phyloP scores from a whole-genome alignment of 78 protist species.

The Chrysochromulina tobinii region DNA sequence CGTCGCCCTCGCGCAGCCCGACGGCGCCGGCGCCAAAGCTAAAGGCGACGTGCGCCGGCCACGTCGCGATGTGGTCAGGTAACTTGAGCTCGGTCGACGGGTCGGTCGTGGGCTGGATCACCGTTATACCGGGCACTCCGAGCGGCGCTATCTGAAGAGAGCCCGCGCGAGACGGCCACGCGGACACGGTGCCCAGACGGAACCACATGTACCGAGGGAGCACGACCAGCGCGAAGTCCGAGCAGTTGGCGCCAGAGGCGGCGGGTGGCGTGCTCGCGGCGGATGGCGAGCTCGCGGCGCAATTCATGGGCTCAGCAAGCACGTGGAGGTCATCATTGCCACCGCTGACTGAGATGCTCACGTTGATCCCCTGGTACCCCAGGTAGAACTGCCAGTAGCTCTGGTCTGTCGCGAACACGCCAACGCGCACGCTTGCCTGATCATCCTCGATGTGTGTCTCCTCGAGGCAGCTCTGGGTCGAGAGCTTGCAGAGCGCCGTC shows the following conservation, averaged over 20 bases:
- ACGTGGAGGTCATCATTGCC: neutral
- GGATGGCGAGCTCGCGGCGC: too few species aligned
- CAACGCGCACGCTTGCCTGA: neutral
- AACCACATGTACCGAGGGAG: neutral
- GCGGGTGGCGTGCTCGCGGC: too few species aligned
- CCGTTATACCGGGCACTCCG: too few species aligned
- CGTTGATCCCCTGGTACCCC: neutral
- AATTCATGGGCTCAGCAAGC: neutral
- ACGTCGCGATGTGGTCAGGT: too few species aligned
- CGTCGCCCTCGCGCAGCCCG: neutral
- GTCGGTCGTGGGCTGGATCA: too few species aligned
- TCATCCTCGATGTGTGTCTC: neutral
- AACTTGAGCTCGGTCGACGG: too few species aligned
- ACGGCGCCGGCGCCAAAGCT: neutral
- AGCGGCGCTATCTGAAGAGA: too few species aligned
- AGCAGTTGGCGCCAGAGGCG: constrained; percentile 12
- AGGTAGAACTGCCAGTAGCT: neutral
- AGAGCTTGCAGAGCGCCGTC: neutral
- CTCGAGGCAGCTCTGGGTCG: too few species aligned
- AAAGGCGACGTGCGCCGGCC: too few species aligned
- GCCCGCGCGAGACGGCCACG: too few species aligned
- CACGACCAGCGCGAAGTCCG: neutral
- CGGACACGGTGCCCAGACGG: neutral
- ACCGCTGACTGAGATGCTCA: neutral
- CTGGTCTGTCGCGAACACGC: neutral